A percentile compares a stretch with the other conserved stretches of the same genome.
Evolutionary conservation across 371 early-diverging fungal species (phyloP).

Genomic region (Mucor saturninus): DNA sequence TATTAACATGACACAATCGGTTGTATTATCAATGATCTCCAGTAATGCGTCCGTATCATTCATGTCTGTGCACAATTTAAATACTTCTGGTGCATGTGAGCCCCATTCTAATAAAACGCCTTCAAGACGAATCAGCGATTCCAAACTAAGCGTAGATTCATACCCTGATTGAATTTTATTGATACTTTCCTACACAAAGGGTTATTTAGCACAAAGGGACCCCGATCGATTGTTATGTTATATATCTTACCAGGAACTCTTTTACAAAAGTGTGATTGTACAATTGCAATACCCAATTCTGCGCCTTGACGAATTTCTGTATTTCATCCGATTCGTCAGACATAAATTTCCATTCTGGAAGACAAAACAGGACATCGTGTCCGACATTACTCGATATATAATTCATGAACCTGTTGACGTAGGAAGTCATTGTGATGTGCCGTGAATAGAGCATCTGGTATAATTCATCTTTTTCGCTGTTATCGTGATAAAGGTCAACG

Average conservation of each 20-base stretch:
- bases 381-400: not conserved
- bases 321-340: conserved; percentile 13
- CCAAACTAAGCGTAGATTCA: conserved; percentile 22
- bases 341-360: conserved; percentile 3
- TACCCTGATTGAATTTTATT: conserved; percentile 17
- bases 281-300: conserved; percentile 8
- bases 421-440: not conserved
- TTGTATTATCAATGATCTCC: conserved; percentile 4
- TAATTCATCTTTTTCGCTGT: not conserved
- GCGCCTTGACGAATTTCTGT: not conserved
- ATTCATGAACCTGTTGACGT: not conserved
- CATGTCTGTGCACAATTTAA: conserved; percentile 12
- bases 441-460: conserved; percentile 13
- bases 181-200: conserved; percentile 6
- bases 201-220: not conserved
- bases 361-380: not conserved
- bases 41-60: conserved; percentile 5
- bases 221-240: not conserved
- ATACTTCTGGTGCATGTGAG: conserved; percentile 7
- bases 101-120: conserved; percentile 14
- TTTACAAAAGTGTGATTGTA: conserved; percentile 10
- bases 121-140: conserved; percentile 17
- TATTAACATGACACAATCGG: conserved; percentile 1
- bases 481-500: conserved; percentile 9
- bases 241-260: conserved; percentile 2